Base-by-base conservation (phyloP, 768 basidiomycete genomes). In the Chalciporus pseudorubinellus region DNA sequence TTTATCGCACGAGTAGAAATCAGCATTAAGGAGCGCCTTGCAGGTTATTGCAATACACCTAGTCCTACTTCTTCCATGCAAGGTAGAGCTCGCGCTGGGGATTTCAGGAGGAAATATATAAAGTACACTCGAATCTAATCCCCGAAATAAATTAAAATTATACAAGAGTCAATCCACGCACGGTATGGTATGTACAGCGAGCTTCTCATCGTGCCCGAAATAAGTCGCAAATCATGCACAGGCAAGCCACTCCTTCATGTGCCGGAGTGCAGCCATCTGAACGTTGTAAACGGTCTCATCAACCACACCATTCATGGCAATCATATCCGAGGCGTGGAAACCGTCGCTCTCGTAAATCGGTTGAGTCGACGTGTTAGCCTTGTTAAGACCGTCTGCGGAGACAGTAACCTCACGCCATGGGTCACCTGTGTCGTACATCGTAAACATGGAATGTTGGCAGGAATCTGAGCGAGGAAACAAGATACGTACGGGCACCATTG, bases 321-420 rank as follows among this genome's bases (percentile, higher is more conserved):
- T 40, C 42, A 90, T 61, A 59, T 89, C 86, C 16, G 85, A 82
- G 61, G 77, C 78, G 58, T 88, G 87, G 75, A 84, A 89, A 0
- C 83, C 87, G 55, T 84, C 77, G 21, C 80, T 70, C 12, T 79
- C 63, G 14, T 71, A 76, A 47, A 88, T 82, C 0, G 83, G 82
- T 58, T 84, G 84, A 1, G 63, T 63, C 1, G 74, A 48, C 3
- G 81, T 84, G 61, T 77, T 84, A 19, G 62, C 38, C 46, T 77
- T 70, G 50, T 66, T 53, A 18, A 75, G 70, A 12, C 72, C 72
- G 20, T 78, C 75, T 0, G 85, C 79, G 4, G 86, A 87, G 6
- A 87, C 72, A 0, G 86, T 88, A 6, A 81, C 78, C 48, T 83
- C 82, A 44, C 79, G 76, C 86, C 86, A 89, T 16, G 87, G 86